These are phyloP conservation scores for Yamadazyma sp. DNA, from an alignment of 1,139 yeast genomes.

Conservation along the genomic window DNA sequence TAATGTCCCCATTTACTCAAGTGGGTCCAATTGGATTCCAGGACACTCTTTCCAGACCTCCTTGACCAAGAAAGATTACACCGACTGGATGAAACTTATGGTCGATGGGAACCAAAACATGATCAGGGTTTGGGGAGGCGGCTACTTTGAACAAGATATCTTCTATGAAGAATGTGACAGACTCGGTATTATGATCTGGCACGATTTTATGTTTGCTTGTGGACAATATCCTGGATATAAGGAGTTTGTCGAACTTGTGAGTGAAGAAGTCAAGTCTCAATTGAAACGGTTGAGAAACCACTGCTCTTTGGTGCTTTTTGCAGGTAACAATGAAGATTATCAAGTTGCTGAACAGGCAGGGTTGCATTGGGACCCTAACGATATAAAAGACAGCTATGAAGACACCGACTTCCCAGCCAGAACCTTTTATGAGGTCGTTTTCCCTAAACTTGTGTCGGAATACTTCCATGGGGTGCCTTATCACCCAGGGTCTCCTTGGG, in stretches of 20 bases:
- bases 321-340: conserved; percentile 52
- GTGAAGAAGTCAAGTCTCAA: conserved; percentile 33
- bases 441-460: conserved; percentile 30
- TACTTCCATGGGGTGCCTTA: conserved; percentile 30
- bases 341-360: conserved; percentile 37
- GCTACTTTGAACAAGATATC: conserved; percentile 40
- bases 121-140: conserved; percentile 54
- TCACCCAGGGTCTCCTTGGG: conserved; percentile 46
- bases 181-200: conserved; percentile 47
- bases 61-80: conserved; percentile 31
- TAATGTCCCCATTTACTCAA: conserved; percentile 32
- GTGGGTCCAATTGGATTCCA: conserved; percentile 53
- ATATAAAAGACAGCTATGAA: conserved; percentile 25
- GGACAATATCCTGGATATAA: conserved; percentile 44
- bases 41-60: conserved; percentile 38
- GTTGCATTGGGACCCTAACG: conserved; percentile 30
- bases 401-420: conserved; percentile 41
- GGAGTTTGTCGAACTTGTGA: conserved; percentile 29
- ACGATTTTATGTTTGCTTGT: conserved; percentile 55
- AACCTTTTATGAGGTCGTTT: conserved; percentile 33
- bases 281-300: conserved; percentile 37
- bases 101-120: conserved; percentile 42
- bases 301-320: conserved; percentile 32
- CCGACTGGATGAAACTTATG: conserved; percentile 30
- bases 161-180: conserved; percentile 46